Evolutionary conservation across 805 yeast species (phyloP).

Genomic region (Candida alai): DNA sequence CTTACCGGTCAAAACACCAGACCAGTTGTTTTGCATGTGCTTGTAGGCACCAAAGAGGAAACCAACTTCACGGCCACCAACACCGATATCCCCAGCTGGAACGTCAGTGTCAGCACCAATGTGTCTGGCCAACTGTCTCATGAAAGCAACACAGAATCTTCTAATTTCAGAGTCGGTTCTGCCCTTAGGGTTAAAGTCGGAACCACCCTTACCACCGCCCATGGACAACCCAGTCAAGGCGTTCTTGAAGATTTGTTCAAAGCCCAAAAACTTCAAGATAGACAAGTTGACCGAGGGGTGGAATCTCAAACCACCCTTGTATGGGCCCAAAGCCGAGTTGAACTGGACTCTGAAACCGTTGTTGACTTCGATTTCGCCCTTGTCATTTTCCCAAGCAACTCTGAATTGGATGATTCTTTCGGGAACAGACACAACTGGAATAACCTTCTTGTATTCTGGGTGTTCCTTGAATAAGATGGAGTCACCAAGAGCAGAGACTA

Average conservation of each 20-base stretch:
- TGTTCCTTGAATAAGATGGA: constrained; percentile 84
- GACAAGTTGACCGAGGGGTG: constrained; percentile 96
- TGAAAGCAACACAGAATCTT: constrained; percentile 93
- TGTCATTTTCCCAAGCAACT: constrained; percentile 97
- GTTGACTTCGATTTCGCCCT: constrained; percentile 88
- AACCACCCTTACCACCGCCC: constrained; percentile 99
- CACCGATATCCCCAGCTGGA: constrained; percentile 99
- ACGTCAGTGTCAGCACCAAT: constrained; percentile 97
- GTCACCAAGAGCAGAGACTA: constrained; percentile 81
- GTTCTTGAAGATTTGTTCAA: constrained; percentile 97
- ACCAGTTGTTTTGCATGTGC: constrained; percentile 84
- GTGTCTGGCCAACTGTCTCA: constrained; percentile 93
- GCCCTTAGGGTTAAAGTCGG: constrained; percentile 97
- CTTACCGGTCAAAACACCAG: constrained; percentile 97
- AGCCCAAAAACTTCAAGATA: constrained; percentile 92
- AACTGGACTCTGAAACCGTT: constrained; percentile 98
- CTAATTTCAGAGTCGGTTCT: constrained; percentile 90
- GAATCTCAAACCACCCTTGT: constrained; percentile 98
- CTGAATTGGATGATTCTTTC: constrained; percentile 96
- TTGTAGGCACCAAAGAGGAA: constrained; percentile 97
- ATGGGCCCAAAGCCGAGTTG: constrained; percentile 97
- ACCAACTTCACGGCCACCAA: constrained; percentile 95
- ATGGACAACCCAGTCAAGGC: constrained; percentile 95
- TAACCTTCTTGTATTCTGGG: constrained; percentile 85
- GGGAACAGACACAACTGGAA: constrained; percentile 89